A percentile compares a stretch with the other conserved stretches of the same genome.
These are phyloP conservation scores for Penicillium sp. DNA, from an alignment of 2,329 filamentous ascomycete species.

Conservation along the genomic window DNA sequence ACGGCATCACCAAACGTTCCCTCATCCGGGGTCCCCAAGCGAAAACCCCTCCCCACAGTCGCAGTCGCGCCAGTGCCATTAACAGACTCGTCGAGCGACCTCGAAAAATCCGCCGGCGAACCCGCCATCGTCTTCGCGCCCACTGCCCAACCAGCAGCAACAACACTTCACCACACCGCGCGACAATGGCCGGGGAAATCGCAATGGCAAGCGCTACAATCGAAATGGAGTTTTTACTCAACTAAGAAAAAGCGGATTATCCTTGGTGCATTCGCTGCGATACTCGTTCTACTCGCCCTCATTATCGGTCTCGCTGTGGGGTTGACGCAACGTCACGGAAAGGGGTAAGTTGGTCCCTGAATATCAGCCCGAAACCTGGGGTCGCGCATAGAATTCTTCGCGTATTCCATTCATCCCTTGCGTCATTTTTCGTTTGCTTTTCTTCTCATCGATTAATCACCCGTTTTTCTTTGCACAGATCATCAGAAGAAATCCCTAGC, in stretches of 20 bases:
- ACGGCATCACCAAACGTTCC: neutral
- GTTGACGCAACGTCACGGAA: constrained; percentile 24
- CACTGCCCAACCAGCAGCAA: neutral
- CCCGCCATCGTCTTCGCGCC: neutral
- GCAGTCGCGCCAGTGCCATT: neutral
- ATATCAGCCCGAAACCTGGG: constrained; percentile 1
- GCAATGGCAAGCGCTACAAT: constrained; percentile 10
- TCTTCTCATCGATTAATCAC: neutral
- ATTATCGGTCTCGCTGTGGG: constrained; percentile 34
- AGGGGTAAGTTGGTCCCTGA: constrained; percentile 15
- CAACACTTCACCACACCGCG: neutral
- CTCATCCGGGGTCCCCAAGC: constrained; percentile 10
- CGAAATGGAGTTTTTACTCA: constrained; percentile 15
- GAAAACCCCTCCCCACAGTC: constrained; percentile 12
- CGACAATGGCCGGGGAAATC: neutral
- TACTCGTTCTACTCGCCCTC: constrained; percentile 24
- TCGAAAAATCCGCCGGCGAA: constrained; percentile 21
- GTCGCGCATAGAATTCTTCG: neutral
- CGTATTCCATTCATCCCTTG: neutral
- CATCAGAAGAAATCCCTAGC: neutral
- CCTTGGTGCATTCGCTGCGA: constrained; percentile 17
- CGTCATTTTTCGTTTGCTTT: neutral
- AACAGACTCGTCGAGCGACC: constrained; percentile 4
- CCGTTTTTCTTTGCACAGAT: neutral
- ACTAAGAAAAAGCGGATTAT: constrained; percentile 26